phyloP scores from a whole-genome alignment of 371 early-diverging fungal species.

The Smittium mucronatum region DNA sequence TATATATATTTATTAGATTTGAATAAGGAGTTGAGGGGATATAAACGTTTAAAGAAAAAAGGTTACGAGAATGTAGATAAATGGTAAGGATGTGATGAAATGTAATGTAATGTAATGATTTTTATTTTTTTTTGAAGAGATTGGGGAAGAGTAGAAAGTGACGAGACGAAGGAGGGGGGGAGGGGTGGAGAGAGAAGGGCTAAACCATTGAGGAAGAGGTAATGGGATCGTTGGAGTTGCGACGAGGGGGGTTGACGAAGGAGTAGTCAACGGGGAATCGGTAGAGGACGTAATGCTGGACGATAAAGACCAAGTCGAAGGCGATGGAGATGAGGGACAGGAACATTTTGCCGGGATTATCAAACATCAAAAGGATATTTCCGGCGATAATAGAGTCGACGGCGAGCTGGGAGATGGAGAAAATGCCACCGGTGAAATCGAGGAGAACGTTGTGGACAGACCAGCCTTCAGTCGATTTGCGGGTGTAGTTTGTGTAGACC shows the following conservation, averaged over 20 bases:
- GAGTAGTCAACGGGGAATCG: conserved; percentile 10
- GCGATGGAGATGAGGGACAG: conserved; percentile 63
- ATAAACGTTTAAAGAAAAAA: no score
- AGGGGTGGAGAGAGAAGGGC: neutral
- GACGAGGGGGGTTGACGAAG: neutral
- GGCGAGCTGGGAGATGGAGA: conserved; percentile 66
- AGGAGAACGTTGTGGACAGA: conserved; percentile 78
- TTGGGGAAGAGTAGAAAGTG: neutral
- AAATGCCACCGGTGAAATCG: conserved; percentile 76
- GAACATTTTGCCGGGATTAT: conserved; percentile 55
- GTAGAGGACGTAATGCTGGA: conserved; percentile 71
- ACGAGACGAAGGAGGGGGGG: neutral
- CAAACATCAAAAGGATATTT: conserved; percentile 38
- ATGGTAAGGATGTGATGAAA: neutral
- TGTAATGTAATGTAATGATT: neutral
- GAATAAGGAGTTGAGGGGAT: no score
- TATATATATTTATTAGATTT: no score
- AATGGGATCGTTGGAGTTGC: conserved; percentile 71
- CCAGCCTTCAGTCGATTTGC: conserved; percentile 85
- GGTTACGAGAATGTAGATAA: neutral
- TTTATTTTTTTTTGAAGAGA: neutral
- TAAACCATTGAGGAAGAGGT: conserved; percentile 11
- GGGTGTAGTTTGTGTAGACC: conserved; percentile 55
- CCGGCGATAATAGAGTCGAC: conserved; percentile 55
- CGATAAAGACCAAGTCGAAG: conserved; percentile 72